A percentile compares a stretch with the other conserved stretches of the same genome.
Evolutionary conservation across 2,329 filamentous ascomycete species (phyloP).

Genomic region (Fusarium nematophilum): DNA sequence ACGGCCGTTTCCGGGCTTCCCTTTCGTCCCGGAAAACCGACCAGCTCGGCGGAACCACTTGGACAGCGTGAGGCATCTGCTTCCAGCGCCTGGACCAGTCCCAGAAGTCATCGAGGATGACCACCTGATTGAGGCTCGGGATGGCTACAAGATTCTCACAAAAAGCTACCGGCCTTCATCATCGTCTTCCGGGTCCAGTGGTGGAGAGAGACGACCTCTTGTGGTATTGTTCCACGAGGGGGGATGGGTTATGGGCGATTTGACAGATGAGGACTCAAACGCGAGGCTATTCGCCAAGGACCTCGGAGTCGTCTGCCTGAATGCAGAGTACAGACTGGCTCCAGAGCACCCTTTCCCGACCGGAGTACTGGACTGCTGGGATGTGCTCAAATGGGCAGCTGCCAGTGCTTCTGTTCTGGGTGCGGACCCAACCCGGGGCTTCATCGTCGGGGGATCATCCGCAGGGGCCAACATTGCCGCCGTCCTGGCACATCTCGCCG

Average conservation of each 20-base stretch:
- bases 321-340: conserved; percentile 3
- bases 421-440: too few relatives aligned
- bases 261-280: conserved; percentile 2
- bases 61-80: background rate
- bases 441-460: conserved; percentile 44
- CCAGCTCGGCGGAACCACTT: background rate
- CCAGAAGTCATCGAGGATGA: too few relatives aligned
- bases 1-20: conserved; percentile 3
- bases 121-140: too few relatives aligned
- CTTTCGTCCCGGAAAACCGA: conserved; percentile 1
- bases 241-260: conserved; percentile 6
- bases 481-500: conserved; percentile 33
- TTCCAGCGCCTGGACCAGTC: too few relatives aligned
- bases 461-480: conserved; percentile 70
- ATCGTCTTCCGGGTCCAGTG: too few relatives aligned
- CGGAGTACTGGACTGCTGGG: conserved; percentile 3
- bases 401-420: background rate
- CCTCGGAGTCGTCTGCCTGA: background rate
- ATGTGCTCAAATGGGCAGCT: conserved; percentile 7
- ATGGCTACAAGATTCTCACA: too few relatives aligned
- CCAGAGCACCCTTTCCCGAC: conserved; percentile 4
- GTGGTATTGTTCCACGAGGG: conserved; percentile 1
- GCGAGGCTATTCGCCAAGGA: background rate
- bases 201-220: too few relatives aligned
- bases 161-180: too few relatives aligned